Evolutionary conservation across 257 asterid species (phyloP), one percentile per base, ranked within the genome.

Genomic region (Misopates orontium): DNA sequence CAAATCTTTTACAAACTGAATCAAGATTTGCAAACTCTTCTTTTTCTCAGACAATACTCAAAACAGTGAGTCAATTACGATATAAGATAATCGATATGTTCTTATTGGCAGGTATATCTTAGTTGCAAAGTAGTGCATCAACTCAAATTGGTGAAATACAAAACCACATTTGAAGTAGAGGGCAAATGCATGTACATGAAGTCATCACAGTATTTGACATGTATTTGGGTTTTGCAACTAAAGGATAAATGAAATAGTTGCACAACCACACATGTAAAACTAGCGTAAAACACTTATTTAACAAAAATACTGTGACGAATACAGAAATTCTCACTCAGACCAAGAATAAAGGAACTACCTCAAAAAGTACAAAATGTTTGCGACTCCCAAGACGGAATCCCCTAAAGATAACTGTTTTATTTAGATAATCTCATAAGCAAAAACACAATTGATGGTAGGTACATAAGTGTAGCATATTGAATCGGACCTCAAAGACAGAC

Each of bases 251-350:
- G 15, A 52, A 19, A 52, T 52, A 1, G 4, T 19, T 0, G 31
- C 57, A 52, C 2, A 52, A 52, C 12, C 57, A 50, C 56, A 8
- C 62, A 56, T 10, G 44, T 32, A 56, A 54, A 54, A 20, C 58
- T 21, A 6, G 32, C 10, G 18, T 25, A 15, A 54, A 23, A 54
- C 23, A 20, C 59, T 21, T 54, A n/a, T 14, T 13, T 10, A 24
- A 22, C 13, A 54, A 54, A 54, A 9, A 22, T 10, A 0, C 17
- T 10, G 0, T 4, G n/a, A n/a, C n/a, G n/a, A 28, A 17, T 56
- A 31, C 9, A 28, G 17, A 31, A 16, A 31, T 25, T 31, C 62
- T 28, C 7, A 32, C 18, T 56, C 47, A 32, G 17, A 17, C 62
- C 62, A 17, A 10, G 15, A 56, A 10, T n/a, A 16, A 10, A 31